phyloP scores from a whole-genome alignment of 2,329 filamentous ascomycete genomes.

The Colletotrichum godetiae region DNA sequence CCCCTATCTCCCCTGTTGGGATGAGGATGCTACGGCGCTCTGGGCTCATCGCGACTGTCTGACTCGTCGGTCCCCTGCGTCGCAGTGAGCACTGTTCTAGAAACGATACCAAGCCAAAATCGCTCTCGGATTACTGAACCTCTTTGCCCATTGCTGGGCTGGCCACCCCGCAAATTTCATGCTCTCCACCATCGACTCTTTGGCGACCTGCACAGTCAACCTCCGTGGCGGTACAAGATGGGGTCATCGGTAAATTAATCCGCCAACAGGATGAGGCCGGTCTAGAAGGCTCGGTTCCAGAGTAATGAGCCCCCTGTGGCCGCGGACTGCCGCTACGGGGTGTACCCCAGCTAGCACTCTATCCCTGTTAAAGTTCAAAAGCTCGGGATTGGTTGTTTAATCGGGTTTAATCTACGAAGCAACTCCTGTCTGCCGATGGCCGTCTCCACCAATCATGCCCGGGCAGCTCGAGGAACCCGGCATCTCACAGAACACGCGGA shows the following conservation, averaged over 20 bases:
- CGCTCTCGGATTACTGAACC: neutral
- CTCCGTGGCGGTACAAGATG: neutral
- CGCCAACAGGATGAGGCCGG: constrained; percentile 20
- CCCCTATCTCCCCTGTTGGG: neutral
- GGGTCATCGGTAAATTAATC: constrained; percentile 15
- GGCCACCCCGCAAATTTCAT: neutral
- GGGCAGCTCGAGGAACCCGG: neutral
- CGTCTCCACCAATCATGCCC: constrained; percentile 20
- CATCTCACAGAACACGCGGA: neutral
- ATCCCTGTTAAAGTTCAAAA: constrained; percentile 3
- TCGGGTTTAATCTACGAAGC: constrained; percentile 12
- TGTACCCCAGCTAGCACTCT: neutral
- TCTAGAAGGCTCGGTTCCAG: neutral
- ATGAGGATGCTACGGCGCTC: neutral
- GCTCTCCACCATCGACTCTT: neutral
- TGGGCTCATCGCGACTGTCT: neutral
- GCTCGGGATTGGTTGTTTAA: constrained; percentile 19
- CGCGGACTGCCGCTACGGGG: neutral
- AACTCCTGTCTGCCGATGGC: constrained; percentile 2
- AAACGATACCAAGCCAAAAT: neutral
- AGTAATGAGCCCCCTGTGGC: neutral
- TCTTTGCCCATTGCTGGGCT: neutral
- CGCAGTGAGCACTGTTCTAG: neutral
- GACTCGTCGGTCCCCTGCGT: constrained; percentile 1
- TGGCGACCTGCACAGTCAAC: neutral